A percentile compares a stretch with the other conserved stretches of the same genome.
phyloP scores from a whole-genome alignment of 2,329 filamentous ascomycete species.

The Cladosporium sp. region DNA sequence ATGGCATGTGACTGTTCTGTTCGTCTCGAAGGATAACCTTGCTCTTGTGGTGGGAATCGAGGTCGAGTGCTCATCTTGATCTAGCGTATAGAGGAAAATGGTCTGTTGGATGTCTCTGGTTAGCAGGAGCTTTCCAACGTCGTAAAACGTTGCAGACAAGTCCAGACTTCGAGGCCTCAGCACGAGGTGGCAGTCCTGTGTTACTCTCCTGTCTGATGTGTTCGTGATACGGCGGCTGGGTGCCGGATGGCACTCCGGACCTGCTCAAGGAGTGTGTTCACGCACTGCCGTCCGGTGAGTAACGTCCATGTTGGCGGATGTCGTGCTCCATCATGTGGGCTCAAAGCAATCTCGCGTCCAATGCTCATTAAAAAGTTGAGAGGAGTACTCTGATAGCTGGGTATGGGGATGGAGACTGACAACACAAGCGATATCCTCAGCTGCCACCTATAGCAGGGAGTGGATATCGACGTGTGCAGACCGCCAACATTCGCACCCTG shows the following conservation, averaged over 20 bases:
- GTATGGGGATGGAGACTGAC: background rate
- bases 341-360: background rate
- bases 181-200: background rate
- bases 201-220: background rate
- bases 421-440: background rate
- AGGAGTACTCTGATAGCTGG: background rate
- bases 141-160: background rate
- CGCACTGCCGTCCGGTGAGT: background rate
- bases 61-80: background rate
- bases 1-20: background rate
- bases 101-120: background rate
- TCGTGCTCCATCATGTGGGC: background rate
- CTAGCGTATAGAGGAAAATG: background rate
- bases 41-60: background rate
- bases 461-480: background rate
- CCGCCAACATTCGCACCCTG: background rate
- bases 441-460: background rate
- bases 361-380: background rate
- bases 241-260: background rate
- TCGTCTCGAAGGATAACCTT: background rate
- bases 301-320: background rate
- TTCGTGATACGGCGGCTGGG: background rate
- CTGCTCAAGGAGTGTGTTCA: background rate
- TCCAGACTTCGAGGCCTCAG: background rate
- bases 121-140: background rate